phyloP scores from a whole-genome alignment of 345 rosid species.

The Corchorus olitorius region DNA sequence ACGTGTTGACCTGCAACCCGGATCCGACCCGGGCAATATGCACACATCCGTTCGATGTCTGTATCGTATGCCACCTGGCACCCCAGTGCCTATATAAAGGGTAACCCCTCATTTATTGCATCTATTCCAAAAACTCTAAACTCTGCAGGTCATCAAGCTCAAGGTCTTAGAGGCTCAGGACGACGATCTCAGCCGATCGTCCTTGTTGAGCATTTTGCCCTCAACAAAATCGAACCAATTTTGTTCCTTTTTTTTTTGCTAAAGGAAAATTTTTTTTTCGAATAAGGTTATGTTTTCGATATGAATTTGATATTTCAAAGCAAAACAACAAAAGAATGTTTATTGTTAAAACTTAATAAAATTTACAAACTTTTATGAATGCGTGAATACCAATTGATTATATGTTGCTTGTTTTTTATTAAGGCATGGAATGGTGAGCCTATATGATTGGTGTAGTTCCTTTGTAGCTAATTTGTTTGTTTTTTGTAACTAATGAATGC shows the following conservation, averaged over 20 bases:
- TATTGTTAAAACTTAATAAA: background rate
- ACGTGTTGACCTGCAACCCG: too few relatives aligned
- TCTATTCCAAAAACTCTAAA: too few relatives aligned
- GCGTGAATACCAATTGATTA: background rate
- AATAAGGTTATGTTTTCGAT: background rate
- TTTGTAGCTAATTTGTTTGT: constrained; percentile 14
- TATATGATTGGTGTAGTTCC: background rate
- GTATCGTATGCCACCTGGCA: too few relatives aligned
- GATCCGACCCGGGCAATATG: too few relatives aligned
- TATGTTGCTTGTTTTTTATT: background rate
- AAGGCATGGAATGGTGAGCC: background rate
- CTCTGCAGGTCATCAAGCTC: too few relatives aligned
- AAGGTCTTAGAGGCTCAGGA: too few relatives aligned
- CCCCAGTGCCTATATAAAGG: too few relatives aligned
- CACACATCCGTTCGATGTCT: too few relatives aligned
- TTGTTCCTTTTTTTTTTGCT: background rate
- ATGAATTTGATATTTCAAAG: background rate
- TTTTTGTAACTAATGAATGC: constrained; percentile 30
- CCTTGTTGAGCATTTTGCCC: too few relatives aligned
- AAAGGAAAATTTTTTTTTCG: background rate
- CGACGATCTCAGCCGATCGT: too few relatives aligned
- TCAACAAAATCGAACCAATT: background rate
- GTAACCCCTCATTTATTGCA: too few relatives aligned
- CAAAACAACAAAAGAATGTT: background rate
- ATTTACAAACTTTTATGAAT: background rate